Percentiles rank a stretch among this genome's conserved stretches.
Evolutionary conservation across 2,329 filamentous ascomycete species (phyloP).

Genomic region (Biscogniauxia sp.): DNA sequence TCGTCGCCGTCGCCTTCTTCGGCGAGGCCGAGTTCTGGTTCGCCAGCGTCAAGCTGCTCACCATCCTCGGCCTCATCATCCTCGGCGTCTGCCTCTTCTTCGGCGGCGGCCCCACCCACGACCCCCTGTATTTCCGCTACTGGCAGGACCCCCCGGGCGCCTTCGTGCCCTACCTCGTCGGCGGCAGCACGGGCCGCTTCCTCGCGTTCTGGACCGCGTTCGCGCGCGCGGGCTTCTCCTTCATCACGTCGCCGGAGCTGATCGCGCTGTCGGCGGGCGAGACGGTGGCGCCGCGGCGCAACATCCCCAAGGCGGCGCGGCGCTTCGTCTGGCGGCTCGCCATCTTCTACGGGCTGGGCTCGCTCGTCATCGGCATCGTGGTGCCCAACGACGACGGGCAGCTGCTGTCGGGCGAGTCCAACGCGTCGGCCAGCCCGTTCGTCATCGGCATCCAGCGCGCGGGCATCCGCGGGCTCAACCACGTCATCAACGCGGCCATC

Average conservation of each 20-base stretch:
- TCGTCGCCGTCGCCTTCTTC: constrained; percentile 55
- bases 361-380: constrained; percentile 59
- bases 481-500: constrained; percentile 67
- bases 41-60: constrained; percentile 58
- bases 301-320: constrained; percentile 63
- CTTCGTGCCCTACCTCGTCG: constrained; percentile 46
- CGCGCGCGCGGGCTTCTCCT: constrained; percentile 58
- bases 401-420: constrained; percentile 57
- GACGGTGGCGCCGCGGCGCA: constrained; percentile 60
- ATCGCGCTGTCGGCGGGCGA: constrained; percentile 64
- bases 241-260: constrained; percentile 62
- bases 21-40: constrained; percentile 64
- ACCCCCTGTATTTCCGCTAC: constrained; percentile 49
- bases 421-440: constrained; percentile 61
- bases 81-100: constrained; percentile 55
- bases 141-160: constrained; percentile 45
- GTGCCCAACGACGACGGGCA: constrained; percentile 63
- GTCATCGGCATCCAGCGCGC: constrained; percentile 66
- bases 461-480: constrained; percentile 61
- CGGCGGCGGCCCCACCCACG: constrained; percentile 51
- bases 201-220: constrained; percentile 58
- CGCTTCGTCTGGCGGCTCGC: constrained; percentile 62
- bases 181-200: constrained; percentile 51
- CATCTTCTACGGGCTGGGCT: constrained; percentile 62
- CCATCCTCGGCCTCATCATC: constrained; percentile 57